Base-by-base conservation (phyloP, 257 asterid species). In the Gynochthodes officinalis region DNA sequence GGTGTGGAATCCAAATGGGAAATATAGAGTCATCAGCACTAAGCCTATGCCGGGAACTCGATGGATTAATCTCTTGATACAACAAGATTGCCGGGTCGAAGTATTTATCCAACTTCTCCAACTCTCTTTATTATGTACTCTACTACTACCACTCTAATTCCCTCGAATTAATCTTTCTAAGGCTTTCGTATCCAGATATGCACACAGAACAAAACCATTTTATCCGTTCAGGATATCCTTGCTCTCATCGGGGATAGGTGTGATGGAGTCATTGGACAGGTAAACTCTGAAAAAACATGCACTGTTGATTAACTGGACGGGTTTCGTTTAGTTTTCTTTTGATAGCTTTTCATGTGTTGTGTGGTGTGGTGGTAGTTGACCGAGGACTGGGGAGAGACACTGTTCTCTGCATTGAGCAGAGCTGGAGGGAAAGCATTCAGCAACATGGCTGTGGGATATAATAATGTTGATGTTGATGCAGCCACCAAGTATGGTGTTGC, bases 221-320 rank as follows among this genome's bases (percentile, higher is more conserved):
- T 93, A 72, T 93, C 98, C 27, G 97, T 91, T 70, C 97, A 93
- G 70, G 98, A 91, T 61, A 91, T 93, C 77, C 64, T 93, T 73
- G 84, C 90, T 55, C 84, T 91, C 82, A 93, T 93, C 39, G 98
- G 97, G 9, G 81, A 87, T 65, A 87, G 76, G 84, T 93, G 97
- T 54, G 89, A 93, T 83, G 98, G 97, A 73, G 96, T 93, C 82
- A 93, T 93, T 70, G 98, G 98, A 30, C 98, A 93, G 96, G 97
- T 93, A 27, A n/a, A n/a, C n/a, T 13, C 62, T 42, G 27, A 28
- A 59, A 48, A 16, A 16, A 25, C 21, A 16, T 46, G 61, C 39
- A 3, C 64, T 35, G 46, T 1, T 18, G 40, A 40, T n/a, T n/a
- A n/a, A n/a, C n/a, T n/a, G n/a, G n/a, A n/a, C n/a, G n/a, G n/a